Evolutionary conservation across 2,329 filamentous ascomycete genomes (phyloP), one percentile per base, ranked within the genome.

Genomic region (Alternaria gansuensis): DNA sequence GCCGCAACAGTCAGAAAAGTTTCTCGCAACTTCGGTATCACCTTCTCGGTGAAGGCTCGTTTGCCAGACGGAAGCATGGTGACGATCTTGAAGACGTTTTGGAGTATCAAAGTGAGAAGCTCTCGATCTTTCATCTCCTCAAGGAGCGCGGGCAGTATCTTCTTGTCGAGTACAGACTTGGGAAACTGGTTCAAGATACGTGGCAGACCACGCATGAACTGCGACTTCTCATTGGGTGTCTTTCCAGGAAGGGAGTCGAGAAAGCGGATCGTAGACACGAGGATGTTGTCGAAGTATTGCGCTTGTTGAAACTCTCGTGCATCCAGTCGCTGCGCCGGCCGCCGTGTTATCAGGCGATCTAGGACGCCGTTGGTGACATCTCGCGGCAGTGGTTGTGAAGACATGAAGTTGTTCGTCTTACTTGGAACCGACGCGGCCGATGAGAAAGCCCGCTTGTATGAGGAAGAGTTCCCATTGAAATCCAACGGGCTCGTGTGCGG

Each of bases 251-350:
- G 87, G 0, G 89, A 86, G 69, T 99, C 95, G 26, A 99, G 82
- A 73, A 99, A 99, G 11, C 95, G 91, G 62, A 99, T 97, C 0
- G 95, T 97, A 0, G 93, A 97, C 23, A 99, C 92, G 4, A 99
- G 83, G 44, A 98, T 91, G 71, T 98, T 99, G 78, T 99, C 93
- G 75, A 99, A 99, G 75, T 96, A 99, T 66, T 92, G 89, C 71
- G 93, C 96, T 76, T 97, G 88, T 74, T 99, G 95, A 68, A 99
- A 98, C 69, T 97, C 94, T 53, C 87, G 88, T 4, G 94, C 93
- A 26, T 88, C 93, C 81, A 98, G 86, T 43, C 95, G 87, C 74
- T 96, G 91, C 3, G 93, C 92, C 3, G 95, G 92, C 54, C 93
- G 84, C 63, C 95, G 85, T 0, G 94, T 95, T 57, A 99, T 93